Evolutionary conservation across 495 filamentous ascomycete species (phyloP).

Genomic region (Elaphomyces granulatus): DNA sequence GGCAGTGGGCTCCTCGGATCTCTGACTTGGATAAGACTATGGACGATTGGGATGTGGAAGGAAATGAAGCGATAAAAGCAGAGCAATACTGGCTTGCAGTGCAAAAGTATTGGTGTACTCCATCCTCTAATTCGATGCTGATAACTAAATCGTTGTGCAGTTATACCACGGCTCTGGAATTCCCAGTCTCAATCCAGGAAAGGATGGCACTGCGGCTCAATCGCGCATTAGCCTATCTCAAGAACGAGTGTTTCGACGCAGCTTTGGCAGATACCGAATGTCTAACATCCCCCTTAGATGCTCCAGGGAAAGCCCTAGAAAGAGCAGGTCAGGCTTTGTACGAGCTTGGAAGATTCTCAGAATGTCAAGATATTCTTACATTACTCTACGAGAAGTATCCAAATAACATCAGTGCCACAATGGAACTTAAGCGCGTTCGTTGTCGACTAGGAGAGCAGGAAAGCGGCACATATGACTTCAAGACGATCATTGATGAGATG

Average conservation of each 20-base stretch:
- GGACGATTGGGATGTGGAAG: no score
- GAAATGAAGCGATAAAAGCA: no score
- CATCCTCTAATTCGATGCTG: no score
- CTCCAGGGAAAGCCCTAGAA: slow-evolving; percentile 33
- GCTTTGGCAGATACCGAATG: slow-evolving; percentile 31
- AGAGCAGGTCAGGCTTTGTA: slow-evolving; percentile 34
- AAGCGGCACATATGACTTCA: slow-evolving; percentile 33
- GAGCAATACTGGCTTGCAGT: no score
- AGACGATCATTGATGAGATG: slow-evolving; percentile 22
- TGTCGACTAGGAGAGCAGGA: no score
- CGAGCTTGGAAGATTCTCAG: slow-evolving; percentile 24
- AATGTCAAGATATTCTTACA: slow-evolving; percentile 17
- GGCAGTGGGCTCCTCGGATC: slow-evolving; percentile 12
- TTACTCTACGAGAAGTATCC: slow-evolving; percentile 15
- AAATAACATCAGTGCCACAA: slow-evolving; percentile 17
- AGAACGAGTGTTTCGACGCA: slow-evolving; percentile 30
- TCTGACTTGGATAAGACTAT: slow-evolving; percentile 10
- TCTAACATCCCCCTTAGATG: slow-evolving; percentile 10
- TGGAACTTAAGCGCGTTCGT: no score
- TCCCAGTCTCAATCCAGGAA: slow-evolving; percentile 7
- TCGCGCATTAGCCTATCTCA: slow-evolving; percentile 32
- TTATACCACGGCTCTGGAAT: slow-evolving; percentile 17
- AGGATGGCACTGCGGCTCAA: slow-evolving; percentile 20
- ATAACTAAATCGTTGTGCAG: no score
- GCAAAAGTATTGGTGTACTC: no score